Conservation (phyloP, 2,329 filamentous ascomycete genomes). For the Neoascochyta sp. region DNA sequence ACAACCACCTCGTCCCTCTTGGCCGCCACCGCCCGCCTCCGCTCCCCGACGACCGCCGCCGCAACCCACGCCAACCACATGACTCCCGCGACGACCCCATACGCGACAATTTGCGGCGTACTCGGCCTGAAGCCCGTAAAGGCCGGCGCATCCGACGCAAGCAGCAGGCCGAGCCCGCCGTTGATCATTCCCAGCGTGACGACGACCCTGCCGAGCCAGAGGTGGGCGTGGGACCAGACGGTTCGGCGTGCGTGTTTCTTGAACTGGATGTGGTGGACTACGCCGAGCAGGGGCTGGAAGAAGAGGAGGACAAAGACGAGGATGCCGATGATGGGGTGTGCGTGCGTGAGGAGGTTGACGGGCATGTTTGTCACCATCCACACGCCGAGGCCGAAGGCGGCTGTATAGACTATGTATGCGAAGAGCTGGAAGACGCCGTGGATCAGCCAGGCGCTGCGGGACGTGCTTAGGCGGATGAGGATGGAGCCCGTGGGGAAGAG, state of each 20-base stretch:
- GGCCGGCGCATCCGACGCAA: conserved; percentile 26
- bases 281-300: conserved; percentile 53
- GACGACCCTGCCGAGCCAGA: conserved; percentile 52
- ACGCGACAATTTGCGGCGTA: conserved; percentile 28
- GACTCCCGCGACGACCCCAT: conserved; percentile 31
- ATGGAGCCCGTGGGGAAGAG: conserved; percentile 47
- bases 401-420: conserved; percentile 47
- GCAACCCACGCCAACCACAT: conserved; percentile 35
- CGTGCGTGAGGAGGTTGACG: conserved; percentile 27
- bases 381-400: conserved; percentile 51
- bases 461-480: conserved; percentile 40
- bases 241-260: conserved; percentile 45
- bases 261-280: conserved; percentile 51
- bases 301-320: conserved; percentile 50
- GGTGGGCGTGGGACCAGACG: conserved; percentile 48
- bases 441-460: conserved; percentile 41
- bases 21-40: conserved; percentile 11
- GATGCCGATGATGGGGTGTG: conserved; percentile 53
- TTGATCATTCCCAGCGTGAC: conserved; percentile 54
- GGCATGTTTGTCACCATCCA: conserved; percentile 43
- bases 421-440: conserved; percentile 48
- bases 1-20: too few species aligned
- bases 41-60: conserved; percentile 28
- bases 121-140: conserved; percentile 23
- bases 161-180: conserved; percentile 51